Base-by-base conservation (phyloP, 106 monocot species). In the Apostasia shenzhenica region DNA sequence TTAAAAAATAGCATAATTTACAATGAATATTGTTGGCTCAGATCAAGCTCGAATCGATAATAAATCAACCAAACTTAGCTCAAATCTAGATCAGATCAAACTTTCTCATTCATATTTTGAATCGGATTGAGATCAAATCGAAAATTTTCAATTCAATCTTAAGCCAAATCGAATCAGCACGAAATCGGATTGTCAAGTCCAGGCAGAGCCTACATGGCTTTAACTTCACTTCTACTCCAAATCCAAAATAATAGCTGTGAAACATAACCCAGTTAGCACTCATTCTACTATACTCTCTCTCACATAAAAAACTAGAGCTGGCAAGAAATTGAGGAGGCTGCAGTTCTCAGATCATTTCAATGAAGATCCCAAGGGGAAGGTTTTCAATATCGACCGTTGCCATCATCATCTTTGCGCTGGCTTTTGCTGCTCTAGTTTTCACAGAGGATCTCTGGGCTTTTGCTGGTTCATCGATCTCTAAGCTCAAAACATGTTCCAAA, bases 211-310 rank as follows among this genome's bases (percentile, higher is more conserved):
- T 52, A 63, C 42, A 68, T 81, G 48, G 67, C 85, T 83, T 93
- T 77, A 57, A 68, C 89, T 89, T 93, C 62, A 86, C 93, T 86
- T 77, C 75, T 86, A 91, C 90, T 86, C 81, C 57, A 51, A 57
- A 69, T 45, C 12, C 60, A 51, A 64, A 1, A n/a, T 8, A 55
- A 37, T 70, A 43, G 2, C 58, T 3, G 55, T 51, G 48, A 43
- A 59, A 13, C 76, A 54, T 55, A 37, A 60, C 56, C 44, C 41
- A 59, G n/a, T 56, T 51, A 66, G 13, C 44, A 10, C 48, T 61
- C 39, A 42, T 43, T 69, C 9, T 39, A 46, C 9, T 39, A 46
- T 40, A 12, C 49, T 69, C 41, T 43, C 11, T 54, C 38, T 37
- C 2, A 44, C 52, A 70, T 41, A 53, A 40, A 45, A 46, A 42